phyloP scores from a whole-genome alignment of 2,329 filamentous ascomycete genomes.

The Knufia petricola region DNA sequence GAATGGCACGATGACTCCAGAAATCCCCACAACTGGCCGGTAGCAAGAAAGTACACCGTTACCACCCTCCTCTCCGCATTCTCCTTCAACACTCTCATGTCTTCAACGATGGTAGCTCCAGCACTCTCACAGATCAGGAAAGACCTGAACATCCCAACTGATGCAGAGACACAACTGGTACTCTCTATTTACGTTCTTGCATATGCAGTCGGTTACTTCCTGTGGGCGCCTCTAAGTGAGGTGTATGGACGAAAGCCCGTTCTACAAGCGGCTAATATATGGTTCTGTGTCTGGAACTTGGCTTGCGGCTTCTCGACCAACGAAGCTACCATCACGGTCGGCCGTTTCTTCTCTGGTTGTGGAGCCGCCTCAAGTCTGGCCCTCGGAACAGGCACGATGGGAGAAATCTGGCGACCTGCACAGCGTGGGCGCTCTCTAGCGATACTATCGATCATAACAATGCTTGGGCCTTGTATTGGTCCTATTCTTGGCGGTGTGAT shows the following conservation, averaged over 20 bases:
- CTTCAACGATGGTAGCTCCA: slow-evolving; percentile 44
- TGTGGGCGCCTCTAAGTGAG: slow-evolving; percentile 39
- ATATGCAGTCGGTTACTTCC: slow-evolving; percentile 36
- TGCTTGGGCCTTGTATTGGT: slow-evolving; percentile 44
- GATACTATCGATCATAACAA: slow-evolving; percentile 49
- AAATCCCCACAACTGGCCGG: slow-evolving; percentile 38
- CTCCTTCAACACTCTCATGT: slow-evolving; percentile 48
- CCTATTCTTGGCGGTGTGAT: slow-evolving; percentile 55
- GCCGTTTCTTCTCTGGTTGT: slow-evolving; percentile 43
- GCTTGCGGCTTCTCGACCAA: slow-evolving; percentile 43
- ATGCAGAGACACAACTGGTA: slow-evolving; percentile 7
- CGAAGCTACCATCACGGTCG: slow-evolving; percentile 39
- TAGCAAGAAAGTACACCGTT: slow-evolving; percentile 42
- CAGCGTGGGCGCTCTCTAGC: slow-evolving; percentile 49
- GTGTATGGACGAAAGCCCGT: slow-evolving; percentile 40
- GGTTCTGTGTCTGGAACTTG: slow-evolving; percentile 44
- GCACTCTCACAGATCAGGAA: slow-evolving; percentile 37
- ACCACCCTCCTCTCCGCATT: slow-evolving; percentile 42
- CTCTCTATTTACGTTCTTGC: slow-evolving; percentile 38
- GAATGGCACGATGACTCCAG: slow-evolving; percentile 25
- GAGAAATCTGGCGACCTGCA: slow-evolving; percentile 47
- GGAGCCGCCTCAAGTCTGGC: slow-evolving; percentile 42
- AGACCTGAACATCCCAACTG: slow-evolving; percentile 30
- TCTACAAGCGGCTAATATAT: slow-evolving; percentile 39
- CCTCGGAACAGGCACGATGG: slow-evolving; percentile 32